Conservation (phyloP, 1,284 basidiomycete genomes). For the Rugosomyces carneus region DNA sequence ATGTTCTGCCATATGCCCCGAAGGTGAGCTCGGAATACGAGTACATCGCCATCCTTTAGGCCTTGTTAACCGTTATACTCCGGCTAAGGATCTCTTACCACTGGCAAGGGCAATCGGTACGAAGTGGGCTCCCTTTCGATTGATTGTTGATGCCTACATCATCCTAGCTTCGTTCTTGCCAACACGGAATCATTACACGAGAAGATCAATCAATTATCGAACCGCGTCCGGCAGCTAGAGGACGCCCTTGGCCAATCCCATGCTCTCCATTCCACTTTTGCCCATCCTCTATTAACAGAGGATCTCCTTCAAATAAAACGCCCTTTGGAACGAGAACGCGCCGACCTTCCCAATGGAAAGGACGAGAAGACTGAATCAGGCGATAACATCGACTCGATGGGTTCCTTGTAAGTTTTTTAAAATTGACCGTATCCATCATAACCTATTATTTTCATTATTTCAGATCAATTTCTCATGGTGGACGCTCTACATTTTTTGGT, state of each 20-base stretch:
- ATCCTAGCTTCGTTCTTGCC: slow-evolving; percentile 54
- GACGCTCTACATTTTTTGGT: slow-evolving; percentile 59
- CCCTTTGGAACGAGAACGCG: slow-evolving; percentile 52
- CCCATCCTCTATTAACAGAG: slow-evolving; percentile 52
- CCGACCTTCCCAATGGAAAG: slow-evolving; percentile 31
- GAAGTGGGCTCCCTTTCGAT: slow-evolving; percentile 3
- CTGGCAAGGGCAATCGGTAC: slow-evolving; percentile 67
- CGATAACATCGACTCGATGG: slow-evolving; percentile 53
- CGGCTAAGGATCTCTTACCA: slow-evolving; percentile 53
- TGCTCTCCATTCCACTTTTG: slow-evolving; percentile 35
- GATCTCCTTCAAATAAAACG: slow-evolving; percentile 59
- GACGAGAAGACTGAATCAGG: slow-evolving; percentile 43
- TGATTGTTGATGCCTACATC: slow-evolving; percentile 6
- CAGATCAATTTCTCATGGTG: slow-evolving; percentile 56
- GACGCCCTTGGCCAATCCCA: slow-evolving; percentile 55
- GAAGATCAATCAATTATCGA: slow-evolving; percentile 54
- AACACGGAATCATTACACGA: slow-evolving; percentile 65
- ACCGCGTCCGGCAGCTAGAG: slow-evolving; percentile 56
- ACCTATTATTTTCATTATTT: slow-evolving; percentile 9
- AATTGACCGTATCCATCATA: slow-evolving; percentile 6
- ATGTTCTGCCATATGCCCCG: slow-evolving; percentile 54
- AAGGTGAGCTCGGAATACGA: slow-evolving; percentile 44
- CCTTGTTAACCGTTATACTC: slow-evolving; percentile 9
- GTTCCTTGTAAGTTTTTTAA: slow-evolving; percentile 46
- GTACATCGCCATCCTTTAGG: slow-evolving; percentile 12